Percentiles rank a stretch among this genome's conserved stretches.
phyloP scores from a whole-genome alignment of 2,329 filamentous ascomycete genomes.

The Cercospora janseana region DNA sequence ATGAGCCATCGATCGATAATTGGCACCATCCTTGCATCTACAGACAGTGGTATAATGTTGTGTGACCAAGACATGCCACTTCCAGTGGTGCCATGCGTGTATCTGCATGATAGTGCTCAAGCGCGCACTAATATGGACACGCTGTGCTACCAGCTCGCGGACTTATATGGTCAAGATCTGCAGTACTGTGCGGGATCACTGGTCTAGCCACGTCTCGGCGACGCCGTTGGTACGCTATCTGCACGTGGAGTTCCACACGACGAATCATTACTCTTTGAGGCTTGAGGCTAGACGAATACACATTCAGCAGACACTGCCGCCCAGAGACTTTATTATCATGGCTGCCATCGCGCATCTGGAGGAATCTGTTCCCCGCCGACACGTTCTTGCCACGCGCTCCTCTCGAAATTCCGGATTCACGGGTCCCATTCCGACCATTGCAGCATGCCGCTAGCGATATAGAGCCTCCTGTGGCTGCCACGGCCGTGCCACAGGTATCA shows the following conservation, averaged over 20 bases:
- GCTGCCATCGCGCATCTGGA: constrained; percentile 3
- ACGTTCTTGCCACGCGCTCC: not conserved
- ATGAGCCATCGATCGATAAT: not conserved
- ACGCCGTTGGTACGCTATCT: constrained; percentile 5
- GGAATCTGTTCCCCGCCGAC: constrained; percentile 2
- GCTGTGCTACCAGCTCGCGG: not conserved
- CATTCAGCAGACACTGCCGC: not conserved
- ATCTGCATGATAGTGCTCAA: not conserved
- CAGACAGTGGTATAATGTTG: not conserved
- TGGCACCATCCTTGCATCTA: too few species aligned
- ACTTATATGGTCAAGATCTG: constrained; percentile 3
- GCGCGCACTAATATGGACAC: not conserved
- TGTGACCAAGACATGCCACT: not conserved
- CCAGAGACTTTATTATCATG: constrained; percentile 8
- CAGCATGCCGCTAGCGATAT: constrained; percentile 4
- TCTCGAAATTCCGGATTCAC: not conserved
- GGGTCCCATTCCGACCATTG: constrained; percentile 5
- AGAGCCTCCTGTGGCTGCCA: constrained; percentile 5
- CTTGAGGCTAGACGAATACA: constrained; percentile 6
- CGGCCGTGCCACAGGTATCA: not conserved
- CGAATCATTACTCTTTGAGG: constrained; percentile 9
- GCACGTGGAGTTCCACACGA: constrained; percentile 5
- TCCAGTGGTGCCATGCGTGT: not conserved
- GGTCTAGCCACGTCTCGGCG: constrained; percentile 5
- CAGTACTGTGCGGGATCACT: constrained; percentile 6